Evolutionary conservation across 306 rosid species (phyloP).

Genomic region (Mimosa bimucronata): DNA sequence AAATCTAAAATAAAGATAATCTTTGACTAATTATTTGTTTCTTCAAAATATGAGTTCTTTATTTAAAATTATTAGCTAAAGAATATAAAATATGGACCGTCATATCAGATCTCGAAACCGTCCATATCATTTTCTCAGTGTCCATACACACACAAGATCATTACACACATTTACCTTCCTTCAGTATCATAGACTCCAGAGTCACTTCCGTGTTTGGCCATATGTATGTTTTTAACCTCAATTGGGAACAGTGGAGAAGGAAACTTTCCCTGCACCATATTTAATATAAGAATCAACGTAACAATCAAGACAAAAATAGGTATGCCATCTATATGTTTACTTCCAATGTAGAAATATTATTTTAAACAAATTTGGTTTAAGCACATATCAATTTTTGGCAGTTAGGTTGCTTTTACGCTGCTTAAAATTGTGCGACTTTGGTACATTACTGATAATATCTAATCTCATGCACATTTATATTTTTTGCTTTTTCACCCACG

Average conservation of each 20-base stretch:
- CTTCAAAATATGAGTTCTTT: no score
- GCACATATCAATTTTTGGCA: no score
- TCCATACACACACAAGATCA: no score
- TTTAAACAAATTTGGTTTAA: neutral
- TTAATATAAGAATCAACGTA: neutral
- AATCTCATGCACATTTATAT: neutral
- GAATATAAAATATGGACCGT: no score
- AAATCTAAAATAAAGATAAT: no score
- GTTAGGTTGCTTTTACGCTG: neutral
- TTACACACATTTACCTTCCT: conserved; percentile 60
- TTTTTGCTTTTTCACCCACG: neutral
- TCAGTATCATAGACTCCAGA: conserved; percentile 76
- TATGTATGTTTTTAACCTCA: conserved; percentile 65
- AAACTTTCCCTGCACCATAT: conserved; percentile 65
- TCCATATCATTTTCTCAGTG: no score
- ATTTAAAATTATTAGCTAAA: no score
- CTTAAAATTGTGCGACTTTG: neutral
- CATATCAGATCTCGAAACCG: no score
- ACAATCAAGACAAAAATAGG: neutral
- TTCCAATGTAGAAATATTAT: no score
- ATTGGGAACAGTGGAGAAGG: conserved; percentile 65
- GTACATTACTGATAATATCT: neutral
- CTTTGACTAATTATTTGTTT: no score
- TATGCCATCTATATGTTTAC: neutral
- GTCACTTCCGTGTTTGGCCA: conserved; percentile 83